A percentile compares a stretch with the other conserved stretches of the same genome.
phyloP scores from a whole-genome alignment of 2,329 filamentous ascomycete species.

The Albophoma yamanashiensis region DNA sequence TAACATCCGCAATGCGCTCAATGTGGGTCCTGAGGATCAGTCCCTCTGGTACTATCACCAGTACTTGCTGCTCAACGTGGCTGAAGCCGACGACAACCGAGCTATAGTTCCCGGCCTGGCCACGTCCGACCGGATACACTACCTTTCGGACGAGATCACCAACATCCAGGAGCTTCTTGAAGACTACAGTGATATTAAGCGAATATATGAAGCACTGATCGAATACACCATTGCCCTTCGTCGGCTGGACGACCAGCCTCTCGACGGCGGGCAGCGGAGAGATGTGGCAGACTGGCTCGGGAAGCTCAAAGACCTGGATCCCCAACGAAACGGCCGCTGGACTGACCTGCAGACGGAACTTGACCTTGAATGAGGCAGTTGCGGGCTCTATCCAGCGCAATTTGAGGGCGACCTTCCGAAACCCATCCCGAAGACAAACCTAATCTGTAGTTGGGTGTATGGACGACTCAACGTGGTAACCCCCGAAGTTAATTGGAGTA shows the following conservation, averaged over 20 bases:
- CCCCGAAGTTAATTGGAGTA: not conserved
- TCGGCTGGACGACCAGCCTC: constrained; percentile 35
- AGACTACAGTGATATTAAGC: constrained; percentile 55
- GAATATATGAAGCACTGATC: constrained; percentile 80
- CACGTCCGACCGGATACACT: constrained; percentile 48
- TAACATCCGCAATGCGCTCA: constrained; percentile 66
- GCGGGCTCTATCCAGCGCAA: not conserved
- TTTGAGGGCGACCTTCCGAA: not conserved
- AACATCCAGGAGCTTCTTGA: constrained; percentile 56
- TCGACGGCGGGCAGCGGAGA: constrained; percentile 24
- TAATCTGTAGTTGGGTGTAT: not conserved
- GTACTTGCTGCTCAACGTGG: constrained; percentile 64
- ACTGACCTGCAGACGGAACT: constrained; percentile 48
- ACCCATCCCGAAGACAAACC: not conserved
- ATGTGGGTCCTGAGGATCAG: constrained; percentile 86
- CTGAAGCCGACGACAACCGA: constrained; percentile 34
- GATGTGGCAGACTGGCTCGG: constrained; percentile 49
- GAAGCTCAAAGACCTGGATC: constrained; percentile 59
- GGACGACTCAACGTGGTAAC: not conserved
- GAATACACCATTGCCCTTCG: constrained; percentile 57
- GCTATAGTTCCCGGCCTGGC: constrained; percentile 57
- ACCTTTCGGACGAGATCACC: constrained; percentile 62
- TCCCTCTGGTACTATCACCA: constrained; percentile 97
- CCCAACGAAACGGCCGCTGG: constrained; percentile 67
- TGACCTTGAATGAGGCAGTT: constrained; percentile 4